A percentile compares a stretch with the other conserved stretches of the same genome.
These are phyloP conservation scores for Pyrenopolyporus hunteri DNA, from an alignment of 495 filamentous ascomycete species.

Conservation along the genomic window DNA sequence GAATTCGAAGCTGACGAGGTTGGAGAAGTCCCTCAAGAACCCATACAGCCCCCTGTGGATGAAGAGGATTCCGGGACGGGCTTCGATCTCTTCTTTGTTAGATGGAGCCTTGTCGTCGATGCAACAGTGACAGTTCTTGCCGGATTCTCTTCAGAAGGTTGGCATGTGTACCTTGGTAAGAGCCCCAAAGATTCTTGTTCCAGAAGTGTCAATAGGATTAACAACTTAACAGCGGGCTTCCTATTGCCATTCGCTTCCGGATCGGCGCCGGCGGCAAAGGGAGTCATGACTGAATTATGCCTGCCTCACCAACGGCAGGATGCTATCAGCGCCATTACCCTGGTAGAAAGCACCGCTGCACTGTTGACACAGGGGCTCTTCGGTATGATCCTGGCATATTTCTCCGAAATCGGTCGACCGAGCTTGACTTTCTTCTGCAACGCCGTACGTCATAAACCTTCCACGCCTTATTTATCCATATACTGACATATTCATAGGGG, in stretches of 20 bases:
- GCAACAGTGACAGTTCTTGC: slow-evolving; percentile 58
- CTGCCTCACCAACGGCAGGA: slow-evolving; percentile 53
- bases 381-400: slow-evolving; percentile 58
- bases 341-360: slow-evolving; percentile 61
- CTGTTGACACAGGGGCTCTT: slow-evolving; percentile 60
- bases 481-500: slow-evolving; percentile 33
- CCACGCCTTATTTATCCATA: neutral
- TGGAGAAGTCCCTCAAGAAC: slow-evolving; percentile 52
- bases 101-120: slow-evolving; percentile 58
- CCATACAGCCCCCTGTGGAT: slow-evolving; percentile 39
- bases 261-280: slow-evolving; percentile 61
- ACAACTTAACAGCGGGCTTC: slow-evolving; percentile 45
- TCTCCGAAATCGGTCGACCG: slow-evolving; percentile 55
- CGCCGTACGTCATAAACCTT: slow-evolving; percentile 46
- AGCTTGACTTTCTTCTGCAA: slow-evolving; percentile 62
- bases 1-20: slow-evolving; percentile 49
- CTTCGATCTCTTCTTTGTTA: slow-evolving; percentile 62
- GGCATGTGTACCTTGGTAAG: slow-evolving; percentile 62
- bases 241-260: slow-evolving; percentile 62
- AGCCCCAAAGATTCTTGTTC: neutral
- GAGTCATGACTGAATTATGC: slow-evolving; percentile 63
- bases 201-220: neutral
- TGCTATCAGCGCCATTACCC: slow-evolving; percentile 60
- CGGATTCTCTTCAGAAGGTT: slow-evolving; percentile 54
- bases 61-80: slow-evolving; percentile 42